Percentiles rank a stretch among this genome's conserved stretches.
phyloP scores from a whole-genome alignment of 2,329 filamentous ascomycete genomes.

The Alternaria solani region DNA sequence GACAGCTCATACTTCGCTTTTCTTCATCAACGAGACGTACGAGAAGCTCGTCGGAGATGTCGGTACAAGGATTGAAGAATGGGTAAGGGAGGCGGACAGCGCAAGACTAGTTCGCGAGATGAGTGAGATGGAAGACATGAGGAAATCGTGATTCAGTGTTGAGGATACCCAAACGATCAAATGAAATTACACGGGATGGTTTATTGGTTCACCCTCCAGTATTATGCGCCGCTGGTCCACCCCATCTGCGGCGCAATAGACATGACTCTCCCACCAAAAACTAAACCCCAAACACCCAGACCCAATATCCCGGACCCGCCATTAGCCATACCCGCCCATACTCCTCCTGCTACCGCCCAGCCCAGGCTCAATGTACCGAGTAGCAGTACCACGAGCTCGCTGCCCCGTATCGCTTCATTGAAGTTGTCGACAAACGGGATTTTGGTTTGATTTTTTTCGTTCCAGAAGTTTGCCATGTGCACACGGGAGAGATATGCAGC shows the following conservation, averaged over 20 bases:
- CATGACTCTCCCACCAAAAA: slow-evolving; percentile 6
- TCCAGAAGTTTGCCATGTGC: slow-evolving; percentile 48
- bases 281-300: slow-evolving; percentile 13
- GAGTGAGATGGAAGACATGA: slow-evolving; percentile 19
- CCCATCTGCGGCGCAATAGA: slow-evolving; percentile 10
- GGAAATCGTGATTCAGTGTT: background rate
- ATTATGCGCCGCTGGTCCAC: background rate
- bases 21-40: slow-evolving; percentile 76
- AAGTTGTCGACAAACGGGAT: slow-evolving; percentile 49
- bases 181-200: background rate
- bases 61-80: slow-evolving; percentile 69
- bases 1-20: slow-evolving; percentile 82
- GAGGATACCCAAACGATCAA: slow-evolving; percentile 5
- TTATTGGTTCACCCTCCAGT: background rate
- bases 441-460: slow-evolving; percentile 39
- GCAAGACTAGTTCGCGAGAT: slow-evolving; percentile 35
- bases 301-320: slow-evolving; percentile 17
- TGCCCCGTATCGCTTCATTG: slow-evolving; percentile 49
- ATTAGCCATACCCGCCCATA: slow-evolving; percentile 24
- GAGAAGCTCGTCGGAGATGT: slow-evolving; percentile 80
- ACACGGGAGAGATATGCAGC: slow-evolving; percentile 24
- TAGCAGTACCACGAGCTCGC: slow-evolving; percentile 37
- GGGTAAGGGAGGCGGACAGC: slow-evolving; percentile 70
- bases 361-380: slow-evolving; percentile 29
- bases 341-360: slow-evolving; percentile 30